Percentiles rank a stretch among this genome's conserved stretches.
These are phyloP conservation scores for Trichopus zeylanicus DNA, from an alignment of 116 monocot genomes.

Conservation along the genomic window DNA sequence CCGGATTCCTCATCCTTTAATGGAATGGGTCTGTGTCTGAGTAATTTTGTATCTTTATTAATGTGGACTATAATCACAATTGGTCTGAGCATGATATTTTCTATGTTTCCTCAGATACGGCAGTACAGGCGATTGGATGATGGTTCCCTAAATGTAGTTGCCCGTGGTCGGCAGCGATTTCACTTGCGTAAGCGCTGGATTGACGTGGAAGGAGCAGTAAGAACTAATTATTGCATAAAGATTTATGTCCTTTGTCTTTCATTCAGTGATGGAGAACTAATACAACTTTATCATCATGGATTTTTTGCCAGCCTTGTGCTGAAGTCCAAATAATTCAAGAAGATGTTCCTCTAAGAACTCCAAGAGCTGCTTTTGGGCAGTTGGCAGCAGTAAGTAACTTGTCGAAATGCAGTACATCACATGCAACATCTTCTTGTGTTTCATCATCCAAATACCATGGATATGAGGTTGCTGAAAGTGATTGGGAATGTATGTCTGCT, in stretches of 20 bases:
- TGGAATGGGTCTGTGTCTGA: not conserved
- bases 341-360: conserved; percentile 76
- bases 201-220: conserved; percentile 81
- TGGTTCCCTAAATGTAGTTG: conserved; percentile 86
- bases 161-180: conserved; percentile 94
- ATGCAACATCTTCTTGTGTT: conserved; percentile 9
- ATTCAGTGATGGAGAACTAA: not conserved
- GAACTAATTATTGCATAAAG: conserved; percentile 5
- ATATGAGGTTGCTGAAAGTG: conserved; percentile 38
- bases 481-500: conserved; percentile 44
- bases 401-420: conserved; percentile 11
- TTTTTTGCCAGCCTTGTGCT: conserved; percentile 59
- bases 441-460: conserved; percentile 18
- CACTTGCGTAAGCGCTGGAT: conserved; percentile 58
- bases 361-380: conserved; percentile 71
- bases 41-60: not conserved
- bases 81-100: not conserved
- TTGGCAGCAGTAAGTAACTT: conserved; percentile 45
- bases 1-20: no score
- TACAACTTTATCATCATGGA: not conserved
- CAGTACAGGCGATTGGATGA: conserved; percentile 70
- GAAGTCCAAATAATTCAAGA: conserved; percentile 88
- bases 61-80: not conserved
- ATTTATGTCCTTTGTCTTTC: not conserved
- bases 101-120: conserved; percentile 44